Base-by-base conservation (phyloP, 176 grass and related monocot genomes). In the Zoysia pacifica region DNA sequence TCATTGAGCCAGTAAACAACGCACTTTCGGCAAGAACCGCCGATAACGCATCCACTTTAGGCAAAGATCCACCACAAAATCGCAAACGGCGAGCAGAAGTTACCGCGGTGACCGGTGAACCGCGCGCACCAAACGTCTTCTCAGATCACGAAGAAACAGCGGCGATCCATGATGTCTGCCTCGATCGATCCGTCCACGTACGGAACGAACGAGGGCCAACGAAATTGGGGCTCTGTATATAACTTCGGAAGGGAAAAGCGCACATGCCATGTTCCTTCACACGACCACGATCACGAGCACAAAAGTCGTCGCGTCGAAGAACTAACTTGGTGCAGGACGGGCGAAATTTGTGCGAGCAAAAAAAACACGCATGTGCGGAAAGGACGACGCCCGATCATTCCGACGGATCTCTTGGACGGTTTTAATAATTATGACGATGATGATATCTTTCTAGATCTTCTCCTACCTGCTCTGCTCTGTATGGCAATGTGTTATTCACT, bases 301-400 rank as follows among this genome's bases (percentile, higher is more conserved):
- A 8, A 79, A 85, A 65, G 75, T 66, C 79, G 62, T 44, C 35
- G 14, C 41, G 1, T 62, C 48, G n/a, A 46, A 39, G 68, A 48
- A 42, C 74, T 36, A 62, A 16, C 44, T 72, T 51, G 11, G 5
- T 2, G 61, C 48, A 55, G 65, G 72, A 82, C 72, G 2, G 46
- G 48, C n/a, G 65, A 51, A 78, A 67, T 28, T 5, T 58, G 64
- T 61, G 74, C 35, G 2, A 43, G 62, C 51, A n/a, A 47, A 74
- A 85, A 65, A 79, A 38, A 11, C 43, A 6, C 59, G 52, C 69
- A 80, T 88, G 75, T 74, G 86, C 51, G 14, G 20, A 74, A 79
- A 88, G 81, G 75, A 79, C 86, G 14, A 5, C 48, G 36, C 48
- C 72, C 28, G 28, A 65, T 70, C 12, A 60, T 60, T 83, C 48